Base-by-base conservation (phyloP, 2,329 filamentous ascomycete species). In the Arthrinium phaeospermum region DNA sequence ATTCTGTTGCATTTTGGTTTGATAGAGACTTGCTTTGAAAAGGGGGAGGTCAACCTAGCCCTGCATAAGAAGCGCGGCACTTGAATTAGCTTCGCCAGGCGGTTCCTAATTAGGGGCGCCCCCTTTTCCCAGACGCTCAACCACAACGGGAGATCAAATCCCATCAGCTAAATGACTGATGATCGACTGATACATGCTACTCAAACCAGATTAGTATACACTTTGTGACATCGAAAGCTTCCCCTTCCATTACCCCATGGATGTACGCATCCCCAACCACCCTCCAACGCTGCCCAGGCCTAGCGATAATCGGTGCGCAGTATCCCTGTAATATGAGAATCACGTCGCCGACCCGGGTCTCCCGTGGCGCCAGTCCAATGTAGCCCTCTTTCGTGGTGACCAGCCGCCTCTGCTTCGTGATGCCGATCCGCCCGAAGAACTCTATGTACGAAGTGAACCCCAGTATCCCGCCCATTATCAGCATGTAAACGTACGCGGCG, bases 241-340 rank as follows among this genome's bases (percentile, higher is more conserved):
- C 24, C 37, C 72, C 74, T 19, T 73, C 72, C 72, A 75, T 75
- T 16, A 75, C 69, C 8, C 74, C 74, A 70, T 70, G 71, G 12
- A 70, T 14, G 67, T 73, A 75, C 27, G 64, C 71, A 68, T 30
- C 74, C 10, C 74, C 74, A n/a, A 75, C 68, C 24, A 74, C 44
- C 19, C 70, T 74, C 74, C 74, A 73, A 37, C 68, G 69, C 22
- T 34, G 61, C 34, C 47, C 57, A 27, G 46, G 46, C 34, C 22
- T 45, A 41, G 74, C 71, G 6, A 74, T 41, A 37, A 75, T 70
- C 34, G 74, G 72, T 16, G 71, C 69, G 46, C 49, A 71, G 45
- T 75, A 67, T 4, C 74, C 71, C 41, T 75, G 71, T 12, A 74
- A n/a, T 70, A 75, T 34, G 0, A 74, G 34, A 2, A 73, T 51